Conservation (phyloP, 441 rosid genomes). For the Erodium texanum region DNA sequence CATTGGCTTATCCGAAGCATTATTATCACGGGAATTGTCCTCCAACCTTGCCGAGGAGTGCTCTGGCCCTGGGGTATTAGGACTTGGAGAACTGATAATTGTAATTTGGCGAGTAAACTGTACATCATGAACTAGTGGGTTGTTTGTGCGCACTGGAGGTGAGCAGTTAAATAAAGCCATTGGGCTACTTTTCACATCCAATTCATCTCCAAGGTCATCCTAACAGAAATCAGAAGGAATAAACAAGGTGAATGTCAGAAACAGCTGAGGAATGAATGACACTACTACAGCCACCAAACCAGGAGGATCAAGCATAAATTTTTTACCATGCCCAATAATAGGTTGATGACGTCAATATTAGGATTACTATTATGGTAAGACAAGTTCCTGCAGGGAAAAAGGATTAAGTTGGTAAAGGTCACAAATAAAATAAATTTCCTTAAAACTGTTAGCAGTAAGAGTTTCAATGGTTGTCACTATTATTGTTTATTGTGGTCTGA, state of each 20-base stretch:
- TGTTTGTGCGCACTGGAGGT: neutral
- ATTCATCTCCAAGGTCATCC: constrained; percentile 1
- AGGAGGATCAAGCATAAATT: neutral
- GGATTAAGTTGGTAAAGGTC: neutral
- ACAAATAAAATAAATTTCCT: neutral
- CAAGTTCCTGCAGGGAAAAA: neutral
- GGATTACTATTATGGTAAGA: neutral
- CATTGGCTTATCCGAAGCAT: neutral
- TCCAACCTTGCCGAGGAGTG: constrained; percentile 4
- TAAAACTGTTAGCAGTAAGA: neutral
- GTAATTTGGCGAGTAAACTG: neutral
- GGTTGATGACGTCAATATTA: constrained; percentile 1
- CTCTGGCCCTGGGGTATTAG: neutral
- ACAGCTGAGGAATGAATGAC: neutral
- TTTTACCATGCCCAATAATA: neutral
- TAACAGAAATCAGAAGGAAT: neutral
- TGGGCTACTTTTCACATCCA: neutral
- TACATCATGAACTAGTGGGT: constrained; percentile 7
- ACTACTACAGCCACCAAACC: neutral
- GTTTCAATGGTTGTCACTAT: neutral
- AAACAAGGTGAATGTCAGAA: neutral
- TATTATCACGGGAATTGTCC: neutral
- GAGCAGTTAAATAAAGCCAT: constrained; percentile 1
- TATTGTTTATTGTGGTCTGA: neutral
- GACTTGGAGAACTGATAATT: neutral